Percentiles rank a stretch among this genome's conserved stretches.
Evolutionary conservation across 306 rosid genomes (phyloP).

Genomic region (Acacia crassicarpa): DNA sequence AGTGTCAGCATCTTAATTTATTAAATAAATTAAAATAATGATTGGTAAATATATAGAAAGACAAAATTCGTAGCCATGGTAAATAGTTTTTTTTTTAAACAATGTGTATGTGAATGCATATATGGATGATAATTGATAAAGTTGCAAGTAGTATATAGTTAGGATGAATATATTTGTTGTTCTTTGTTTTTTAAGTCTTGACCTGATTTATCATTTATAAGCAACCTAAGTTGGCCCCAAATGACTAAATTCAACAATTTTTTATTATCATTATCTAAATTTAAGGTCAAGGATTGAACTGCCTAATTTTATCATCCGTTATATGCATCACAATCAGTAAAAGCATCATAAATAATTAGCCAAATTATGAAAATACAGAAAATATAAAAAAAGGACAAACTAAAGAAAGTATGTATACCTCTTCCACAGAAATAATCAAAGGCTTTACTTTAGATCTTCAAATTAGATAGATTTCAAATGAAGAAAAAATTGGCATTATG

Average conservation of each 20-base stretch:
- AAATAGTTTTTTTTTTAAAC: too few species aligned
- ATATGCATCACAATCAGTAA: not conserved
- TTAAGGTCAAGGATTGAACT: too few species aligned
- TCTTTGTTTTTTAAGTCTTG: too few species aligned
- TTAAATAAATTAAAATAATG: not conserved
- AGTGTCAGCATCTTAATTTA: not conserved
- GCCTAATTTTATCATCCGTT: too few species aligned
- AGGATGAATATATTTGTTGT: too few species aligned
- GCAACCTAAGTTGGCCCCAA: too few species aligned
- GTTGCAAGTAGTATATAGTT: too few species aligned
- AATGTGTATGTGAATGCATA: too few species aligned
- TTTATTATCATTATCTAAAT: not conserved
- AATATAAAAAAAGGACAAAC: too few species aligned
- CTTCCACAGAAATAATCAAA: not conserved
- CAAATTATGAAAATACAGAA: not conserved
- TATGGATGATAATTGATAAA: too few species aligned
- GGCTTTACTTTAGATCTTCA: not conserved
- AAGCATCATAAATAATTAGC: not conserved
- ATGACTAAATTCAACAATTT: not conserved
- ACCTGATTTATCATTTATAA: too few species aligned
- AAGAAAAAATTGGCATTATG: not conserved
- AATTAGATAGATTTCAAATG: not conserved
- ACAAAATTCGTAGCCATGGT: not conserved
- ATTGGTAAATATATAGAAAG: not conserved
- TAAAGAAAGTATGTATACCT: not conserved